Evolutionary conservation across 2,329 filamentous ascomycete species (phyloP).

Genomic region (Gnomoniopsis smithogilvyi): DNA sequence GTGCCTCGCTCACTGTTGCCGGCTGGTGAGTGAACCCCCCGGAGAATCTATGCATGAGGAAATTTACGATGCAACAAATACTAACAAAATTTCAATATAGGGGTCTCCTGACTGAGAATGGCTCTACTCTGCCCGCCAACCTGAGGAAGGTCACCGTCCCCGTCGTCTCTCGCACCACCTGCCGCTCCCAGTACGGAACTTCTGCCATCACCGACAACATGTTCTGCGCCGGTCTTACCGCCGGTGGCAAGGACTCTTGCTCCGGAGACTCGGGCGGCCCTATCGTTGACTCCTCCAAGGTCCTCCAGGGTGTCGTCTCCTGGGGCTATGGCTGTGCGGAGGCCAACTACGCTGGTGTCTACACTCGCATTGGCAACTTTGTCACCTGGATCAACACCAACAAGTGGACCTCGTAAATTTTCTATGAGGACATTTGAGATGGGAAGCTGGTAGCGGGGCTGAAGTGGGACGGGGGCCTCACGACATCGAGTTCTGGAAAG

Average conservation of each 20-base stretch:
- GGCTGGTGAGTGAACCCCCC: conserved; percentile 25
- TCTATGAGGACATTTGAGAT: too few species aligned
- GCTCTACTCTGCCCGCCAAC: conserved; percentile 14
- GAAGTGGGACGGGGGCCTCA: not conserved
- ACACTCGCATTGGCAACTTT: conserved; percentile 25
- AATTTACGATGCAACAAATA: not conserved
- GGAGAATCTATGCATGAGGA: not conserved
- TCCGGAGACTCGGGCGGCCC: conserved; percentile 31
- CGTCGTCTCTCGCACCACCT: conserved; percentile 26
- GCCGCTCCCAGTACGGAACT: conserved; percentile 23
- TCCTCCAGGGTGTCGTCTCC: conserved; percentile 28
- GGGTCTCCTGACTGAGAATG: conserved; percentile 22
- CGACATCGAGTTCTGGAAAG: not conserved
- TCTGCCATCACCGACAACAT: conserved; percentile 27
- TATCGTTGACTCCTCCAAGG: conserved; percentile 22
- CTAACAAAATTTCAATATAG: conserved; percentile 9
- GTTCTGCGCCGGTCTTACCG: conserved; percentile 29
- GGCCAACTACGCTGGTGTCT: conserved; percentile 26
- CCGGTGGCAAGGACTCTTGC: conserved; percentile 31
- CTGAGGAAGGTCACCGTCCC: conserved; percentile 31
- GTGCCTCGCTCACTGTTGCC: conserved; percentile 22
- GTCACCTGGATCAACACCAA: conserved; percentile 26
- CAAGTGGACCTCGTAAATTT: conserved; percentile 14
- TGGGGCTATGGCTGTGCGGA: conserved; percentile 29
- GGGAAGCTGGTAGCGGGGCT: not conserved